Evolutionary conservation across 306 rosid genomes (phyloP).

Genomic region (Malus domestica): ASM211411v1 NC_041803.1:52796501-52797000

Average conservation of each 20-base stretch:
- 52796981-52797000: conserved; percentile 4
- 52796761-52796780: not conserved
- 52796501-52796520: not conserved
- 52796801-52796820: no score
- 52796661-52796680: not conserved
- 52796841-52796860: no score
- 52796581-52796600: not conserved
- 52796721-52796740: conserved; percentile 26
- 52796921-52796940: conserved; percentile 11
- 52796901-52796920: no score
- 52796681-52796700: not conserved
- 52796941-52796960: conserved; percentile 31
- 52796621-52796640: not conserved
- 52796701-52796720: conserved; percentile 33
- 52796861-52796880: no score
- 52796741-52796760: conserved; percentile 35
- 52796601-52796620: not conserved
- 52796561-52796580: not conserved
- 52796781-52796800: not conserved
- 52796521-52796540: not conserved
- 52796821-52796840: no score
- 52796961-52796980: conserved; percentile 36
- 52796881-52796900: no score
- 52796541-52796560: not conserved
- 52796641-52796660: not conserved